Conservation (phyloP, 176 grass and related monocot genomes). For the Pharus latifolius region DNA sequence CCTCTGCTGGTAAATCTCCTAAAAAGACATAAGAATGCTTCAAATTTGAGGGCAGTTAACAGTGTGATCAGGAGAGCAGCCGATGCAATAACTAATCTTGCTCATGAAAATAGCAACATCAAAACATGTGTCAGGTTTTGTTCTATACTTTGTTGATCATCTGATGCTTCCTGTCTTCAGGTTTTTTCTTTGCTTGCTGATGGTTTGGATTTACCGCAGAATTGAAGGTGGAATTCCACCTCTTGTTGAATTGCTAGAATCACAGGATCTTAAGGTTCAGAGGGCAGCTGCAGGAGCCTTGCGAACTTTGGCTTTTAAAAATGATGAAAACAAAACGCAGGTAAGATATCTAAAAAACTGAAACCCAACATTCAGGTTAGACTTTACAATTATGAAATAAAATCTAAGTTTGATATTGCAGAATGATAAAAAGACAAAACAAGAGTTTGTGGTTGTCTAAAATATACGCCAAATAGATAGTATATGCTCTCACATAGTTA, state of each 20-base stretch:
- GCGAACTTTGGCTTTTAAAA: conserved; percentile 96
- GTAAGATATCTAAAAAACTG: conserved; percentile 26
- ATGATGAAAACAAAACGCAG: conserved; percentile 95
- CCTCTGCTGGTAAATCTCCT: conserved; percentile 77
- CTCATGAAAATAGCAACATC: conserved; percentile 99
- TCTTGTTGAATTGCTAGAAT: conserved; percentile 92
- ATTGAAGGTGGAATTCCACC: conserved; percentile 97
- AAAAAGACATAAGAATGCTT: conserved; percentile 63
- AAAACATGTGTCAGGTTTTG: conserved; percentile 90
- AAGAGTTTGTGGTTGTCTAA: too few relatives aligned
- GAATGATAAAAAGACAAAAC: too few relatives aligned
- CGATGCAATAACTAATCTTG: conserved; percentile 99
- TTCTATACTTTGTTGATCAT: background rate
- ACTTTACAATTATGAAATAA: background rate
- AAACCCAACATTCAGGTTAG: background rate
- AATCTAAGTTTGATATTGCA: conserved; percentile 4
- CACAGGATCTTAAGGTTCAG: conserved; percentile 89
- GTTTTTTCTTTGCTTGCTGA: conserved; percentile 22
- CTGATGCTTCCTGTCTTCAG: background rate
- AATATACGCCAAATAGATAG: too few relatives aligned
- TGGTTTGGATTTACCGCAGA: conserved; percentile 38
- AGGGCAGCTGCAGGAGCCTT: conserved; percentile 96
- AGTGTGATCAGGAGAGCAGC: conserved; percentile 95
- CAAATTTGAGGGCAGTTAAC: conserved; percentile 66
- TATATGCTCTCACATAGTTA: too few relatives aligned